A percentile compares a stretch with the other conserved stretches of the same genome.
phyloP scores from a whole-genome alignment of 192 early-diverging fungal genomes.

The Entophlyctis luteolus region DNA sequence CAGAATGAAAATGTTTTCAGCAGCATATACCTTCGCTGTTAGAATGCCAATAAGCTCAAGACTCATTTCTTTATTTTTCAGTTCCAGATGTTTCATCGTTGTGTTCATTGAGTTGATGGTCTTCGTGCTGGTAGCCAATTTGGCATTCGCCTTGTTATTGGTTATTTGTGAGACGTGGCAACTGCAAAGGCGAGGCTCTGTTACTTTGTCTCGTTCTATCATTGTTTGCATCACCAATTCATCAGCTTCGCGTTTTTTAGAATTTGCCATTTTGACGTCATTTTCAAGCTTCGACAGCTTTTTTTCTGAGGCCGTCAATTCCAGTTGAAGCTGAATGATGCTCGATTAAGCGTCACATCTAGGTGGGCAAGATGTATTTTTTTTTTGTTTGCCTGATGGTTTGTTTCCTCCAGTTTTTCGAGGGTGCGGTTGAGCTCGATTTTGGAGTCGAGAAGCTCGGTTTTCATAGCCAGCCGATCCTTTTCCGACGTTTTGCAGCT shows the following conservation, averaged over 20 bases:
- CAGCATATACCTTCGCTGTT: neutral
- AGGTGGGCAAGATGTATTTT: neutral
- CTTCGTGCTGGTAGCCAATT: neutral
- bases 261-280: neutral
- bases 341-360: neutral
- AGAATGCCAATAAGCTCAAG: conserved; percentile 4
- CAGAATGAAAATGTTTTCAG: neutral
- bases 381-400: neutral
- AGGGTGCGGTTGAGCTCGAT: conserved; percentile 5
- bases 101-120: neutral
- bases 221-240: neutral
- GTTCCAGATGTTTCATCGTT: neutral
- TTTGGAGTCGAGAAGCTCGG: conserved; percentile 4
- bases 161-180: neutral
- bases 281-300: neutral
- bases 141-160: neutral
- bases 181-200: neutral
- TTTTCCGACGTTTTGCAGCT: conserved; percentile 18
- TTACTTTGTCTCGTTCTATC: neutral
- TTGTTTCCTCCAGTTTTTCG: neutral
- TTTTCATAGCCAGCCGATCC: conserved; percentile 16
- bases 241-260: neutral
- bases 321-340: neutral
- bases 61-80: conserved; percentile 17
- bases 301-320: neutral